Evolutionary conservation across 2,329 filamentous ascomycete genomes (phyloP), one percentile per base, ranked within the genome.

Genomic region (Penicillium sp.): DNA sequence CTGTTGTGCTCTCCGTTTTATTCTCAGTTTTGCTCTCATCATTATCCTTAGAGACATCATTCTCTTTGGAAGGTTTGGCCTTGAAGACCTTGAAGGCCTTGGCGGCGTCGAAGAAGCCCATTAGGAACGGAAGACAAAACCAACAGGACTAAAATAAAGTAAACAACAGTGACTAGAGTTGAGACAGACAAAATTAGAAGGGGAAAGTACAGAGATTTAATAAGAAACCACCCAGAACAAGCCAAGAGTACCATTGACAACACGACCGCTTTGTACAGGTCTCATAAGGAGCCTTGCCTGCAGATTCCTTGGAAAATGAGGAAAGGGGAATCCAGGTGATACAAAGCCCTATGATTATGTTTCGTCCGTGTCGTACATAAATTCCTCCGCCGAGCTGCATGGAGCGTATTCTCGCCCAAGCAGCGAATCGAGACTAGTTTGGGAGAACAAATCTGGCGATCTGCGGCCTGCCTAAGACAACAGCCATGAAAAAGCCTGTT

Each of bases 271-370:
- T 56, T 28, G 42, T 53, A 61, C 56, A 57, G 57, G 59, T 61
- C 58, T 60, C 55, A 59, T 56, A 33, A 35, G 43, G 14, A 40
- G 59, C 57, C 57, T 60, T 61, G 52, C 54, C 49, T 53, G 44
- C 53, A 22, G 33, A 46, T 25, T 36, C 40, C 40, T 18, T 11
- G 43, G 31, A 36, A 45, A 35, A 48, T 45, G 45, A 47, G 46
- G 2, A 28, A 50, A 49, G 50, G 41, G 46, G 34, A 46, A 44
- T 49, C 50, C 30, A 36, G 31, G 40, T 42, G 9, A 19, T 31
- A 33, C 31, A 14, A 14, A 34, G 16, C 43, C 46, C 27, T 28
- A 27, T 3, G 10, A 38, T 29, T 14, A 11, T 39, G 42, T 50
- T 29, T 16, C 13, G 42, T 10, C 40, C 36, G 52, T 46, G 41